These are phyloP conservation scores for Wickerhamomyces pijperi DNA, from an alignment of 805 yeast genomes.

Conservation along the genomic window DNA sequence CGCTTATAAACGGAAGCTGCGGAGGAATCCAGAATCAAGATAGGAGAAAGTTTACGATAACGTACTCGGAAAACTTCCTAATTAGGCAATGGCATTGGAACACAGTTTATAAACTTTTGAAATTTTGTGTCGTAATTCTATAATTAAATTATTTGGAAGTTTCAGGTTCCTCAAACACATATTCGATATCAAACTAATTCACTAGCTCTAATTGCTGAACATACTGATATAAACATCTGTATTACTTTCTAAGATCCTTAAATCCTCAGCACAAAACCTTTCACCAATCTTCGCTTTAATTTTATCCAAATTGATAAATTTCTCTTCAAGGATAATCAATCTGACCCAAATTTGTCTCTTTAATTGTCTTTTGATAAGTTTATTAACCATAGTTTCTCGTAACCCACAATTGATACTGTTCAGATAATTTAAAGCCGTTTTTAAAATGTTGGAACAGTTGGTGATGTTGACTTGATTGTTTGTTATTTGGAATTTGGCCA, in stretches of 20 bases:
- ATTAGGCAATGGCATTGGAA: no score
- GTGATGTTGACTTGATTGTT: conserved; percentile 8
- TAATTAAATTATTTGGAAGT: no score
- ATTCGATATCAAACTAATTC: no score
- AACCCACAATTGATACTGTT: conserved; percentile 16
- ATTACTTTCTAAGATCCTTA: background rate
- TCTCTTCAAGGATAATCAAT: conserved; percentile 7
- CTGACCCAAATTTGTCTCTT: conserved; percentile 15
- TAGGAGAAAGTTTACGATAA: no score
- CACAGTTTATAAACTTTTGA: no score
- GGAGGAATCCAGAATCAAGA: no score
- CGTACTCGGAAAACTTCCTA: no score
- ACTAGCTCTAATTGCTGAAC: no score
- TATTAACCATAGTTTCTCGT: conserved; percentile 13
- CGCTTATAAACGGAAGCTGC: no score
- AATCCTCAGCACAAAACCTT: background rate
- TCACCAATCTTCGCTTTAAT: background rate
- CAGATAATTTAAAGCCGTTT: conserved; percentile 11
- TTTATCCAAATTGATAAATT: background rate
- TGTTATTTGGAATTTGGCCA: conserved; percentile 5
- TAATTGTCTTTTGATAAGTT: conserved; percentile 11
- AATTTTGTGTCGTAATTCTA: no score
- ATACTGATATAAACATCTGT: background rate
- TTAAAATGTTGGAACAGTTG: conserved; percentile 13
- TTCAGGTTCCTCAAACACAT: no score